phyloP scores from a whole-genome alignment of 2,329 filamentous ascomycete genomes.

The Penicillium janthinellum region DNA sequence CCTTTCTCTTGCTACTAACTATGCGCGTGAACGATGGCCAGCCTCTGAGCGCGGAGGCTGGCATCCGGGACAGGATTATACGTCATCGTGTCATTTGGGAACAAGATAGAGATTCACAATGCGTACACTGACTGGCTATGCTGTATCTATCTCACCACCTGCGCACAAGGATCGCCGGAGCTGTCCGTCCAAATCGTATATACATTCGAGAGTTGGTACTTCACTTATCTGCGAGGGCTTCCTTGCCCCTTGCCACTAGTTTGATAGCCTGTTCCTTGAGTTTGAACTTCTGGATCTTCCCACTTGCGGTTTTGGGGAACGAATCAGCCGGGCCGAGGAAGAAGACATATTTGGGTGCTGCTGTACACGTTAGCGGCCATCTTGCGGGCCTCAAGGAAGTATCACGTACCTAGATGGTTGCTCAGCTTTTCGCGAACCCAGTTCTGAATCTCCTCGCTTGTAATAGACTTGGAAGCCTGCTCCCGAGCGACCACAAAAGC shows the following conservation, averaged over 20 bases:
- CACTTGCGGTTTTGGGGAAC: slow-evolving; percentile 94
- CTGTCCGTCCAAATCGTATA: neutral
- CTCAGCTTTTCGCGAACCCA: slow-evolving; percentile 74
- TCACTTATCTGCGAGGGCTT: neutral
- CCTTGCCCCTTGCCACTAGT: slow-evolving; percentile 43
- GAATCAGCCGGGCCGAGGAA: slow-evolving; percentile 63
- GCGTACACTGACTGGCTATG: neutral
- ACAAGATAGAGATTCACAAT: neutral
- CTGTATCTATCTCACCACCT: neutral
- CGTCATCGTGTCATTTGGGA: neutral
- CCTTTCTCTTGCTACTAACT: neutral
- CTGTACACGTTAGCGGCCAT: neutral
- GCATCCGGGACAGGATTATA: neutral
- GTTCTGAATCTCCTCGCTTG: slow-evolving; percentile 61
- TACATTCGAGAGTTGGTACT: neutral
- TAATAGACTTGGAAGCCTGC: slow-evolving; percentile 44
- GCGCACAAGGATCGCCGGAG: neutral
- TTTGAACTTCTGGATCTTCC: slow-evolving; percentile 96
- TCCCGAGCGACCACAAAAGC: slow-evolving; percentile 71
- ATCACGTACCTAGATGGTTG: slow-evolving; percentile 65
- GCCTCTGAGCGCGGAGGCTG: neutral
- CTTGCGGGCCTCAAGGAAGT: neutral
- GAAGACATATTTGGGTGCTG: slow-evolving; percentile 85
- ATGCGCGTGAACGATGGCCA: neutral
- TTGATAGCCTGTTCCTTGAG: slow-evolving; percentile 67